Evolutionary conservation across 139 green algal genomes (phyloP).

Genomic region (Chlorella sp.): DNA sequence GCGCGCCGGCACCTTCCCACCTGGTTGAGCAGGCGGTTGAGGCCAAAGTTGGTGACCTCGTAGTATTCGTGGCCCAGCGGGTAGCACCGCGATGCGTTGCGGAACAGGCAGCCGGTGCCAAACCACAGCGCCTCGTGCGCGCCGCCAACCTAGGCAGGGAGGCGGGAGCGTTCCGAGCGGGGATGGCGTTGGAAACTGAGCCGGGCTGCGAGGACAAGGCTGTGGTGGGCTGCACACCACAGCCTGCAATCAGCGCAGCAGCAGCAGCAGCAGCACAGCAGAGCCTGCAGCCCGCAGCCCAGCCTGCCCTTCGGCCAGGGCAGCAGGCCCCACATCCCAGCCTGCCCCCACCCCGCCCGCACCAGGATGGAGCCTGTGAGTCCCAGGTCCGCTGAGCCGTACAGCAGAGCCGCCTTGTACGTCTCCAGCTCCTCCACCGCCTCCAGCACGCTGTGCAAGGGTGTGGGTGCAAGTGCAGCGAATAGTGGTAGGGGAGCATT

Average conservation of each 20-base stretch:
- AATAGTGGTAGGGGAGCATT: too few relatives aligned
- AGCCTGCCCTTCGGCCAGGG: too few relatives aligned
- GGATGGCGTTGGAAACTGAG: too few relatives aligned
- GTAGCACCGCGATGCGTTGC: background rate
- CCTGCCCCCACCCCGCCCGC: background rate
- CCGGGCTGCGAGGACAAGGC: too few relatives aligned
- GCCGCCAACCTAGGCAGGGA: background rate
- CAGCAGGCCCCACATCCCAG: background rate
- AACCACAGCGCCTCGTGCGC: slow-evolving; percentile 14
- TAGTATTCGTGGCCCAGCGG: background rate
- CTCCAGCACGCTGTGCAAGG: background rate
- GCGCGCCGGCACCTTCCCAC: background rate
- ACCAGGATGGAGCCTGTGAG: background rate
- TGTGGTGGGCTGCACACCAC: too few relatives aligned
- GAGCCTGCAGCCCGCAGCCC: too few relatives aligned
- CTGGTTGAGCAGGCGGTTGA: slow-evolving; percentile 11
- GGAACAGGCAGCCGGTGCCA: slow-evolving; percentile 13
- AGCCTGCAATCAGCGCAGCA: background rate
- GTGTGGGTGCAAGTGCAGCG: too few relatives aligned
- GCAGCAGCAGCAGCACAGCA: too few relatives aligned
- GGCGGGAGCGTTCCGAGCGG: background rate
- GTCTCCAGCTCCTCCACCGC: background rate
- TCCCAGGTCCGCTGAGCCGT: background rate
- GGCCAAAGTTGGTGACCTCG: background rate
- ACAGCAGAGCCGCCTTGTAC: background rate